Percentiles rank a stretch among this genome's conserved stretches.
Conservation (phyloP, 164 flowering plant genomes). For the Pachysandra terminalis region DNA sequence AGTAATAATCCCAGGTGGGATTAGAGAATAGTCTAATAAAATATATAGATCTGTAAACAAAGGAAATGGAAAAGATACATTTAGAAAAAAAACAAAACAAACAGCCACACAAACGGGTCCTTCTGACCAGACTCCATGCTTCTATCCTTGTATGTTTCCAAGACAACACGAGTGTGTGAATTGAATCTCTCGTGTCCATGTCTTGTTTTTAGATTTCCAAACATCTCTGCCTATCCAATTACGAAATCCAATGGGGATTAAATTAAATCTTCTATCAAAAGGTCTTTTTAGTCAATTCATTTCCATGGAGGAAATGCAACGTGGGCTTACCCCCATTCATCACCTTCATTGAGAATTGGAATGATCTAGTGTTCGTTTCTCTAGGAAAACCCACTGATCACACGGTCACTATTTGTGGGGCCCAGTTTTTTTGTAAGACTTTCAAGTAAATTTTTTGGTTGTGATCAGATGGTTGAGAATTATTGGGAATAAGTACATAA, state of each 20-base stretch:
- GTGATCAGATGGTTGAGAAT: too few species aligned
- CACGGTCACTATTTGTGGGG: too few species aligned
- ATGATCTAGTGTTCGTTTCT: too few species aligned
- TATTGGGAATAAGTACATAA: too few species aligned
- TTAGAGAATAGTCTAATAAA: neutral
- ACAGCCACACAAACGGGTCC: neutral
- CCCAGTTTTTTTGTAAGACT: too few species aligned
- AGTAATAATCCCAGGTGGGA: neutral
- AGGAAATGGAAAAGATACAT: neutral
- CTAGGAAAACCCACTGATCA: too few species aligned
- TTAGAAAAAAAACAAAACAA: neutral
- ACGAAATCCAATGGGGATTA: slow-evolving; percentile 12
- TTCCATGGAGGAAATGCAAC: too few species aligned
- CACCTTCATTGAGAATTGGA: too few species aligned
- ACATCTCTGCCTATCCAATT: slow-evolving; percentile 24
- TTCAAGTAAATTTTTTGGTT: too few species aligned
- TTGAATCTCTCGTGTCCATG: slow-evolving; percentile 14
- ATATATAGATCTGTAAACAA: neutral
- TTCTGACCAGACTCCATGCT: slow-evolving; percentile 1
- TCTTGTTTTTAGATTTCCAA: slow-evolving; percentile 23
- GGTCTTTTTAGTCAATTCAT: too few species aligned
- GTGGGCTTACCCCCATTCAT: too few species aligned
- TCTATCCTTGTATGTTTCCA: slow-evolving; percentile 18
- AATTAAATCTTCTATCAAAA: too few species aligned
- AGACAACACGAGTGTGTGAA: slow-evolving; percentile 31